Percentiles rank a stretch among this genome's conserved stretches.
Evolutionary conservation across 2,329 filamentous ascomycete species (phyloP).

Genomic region (Aspergillus tanneri): DNA sequence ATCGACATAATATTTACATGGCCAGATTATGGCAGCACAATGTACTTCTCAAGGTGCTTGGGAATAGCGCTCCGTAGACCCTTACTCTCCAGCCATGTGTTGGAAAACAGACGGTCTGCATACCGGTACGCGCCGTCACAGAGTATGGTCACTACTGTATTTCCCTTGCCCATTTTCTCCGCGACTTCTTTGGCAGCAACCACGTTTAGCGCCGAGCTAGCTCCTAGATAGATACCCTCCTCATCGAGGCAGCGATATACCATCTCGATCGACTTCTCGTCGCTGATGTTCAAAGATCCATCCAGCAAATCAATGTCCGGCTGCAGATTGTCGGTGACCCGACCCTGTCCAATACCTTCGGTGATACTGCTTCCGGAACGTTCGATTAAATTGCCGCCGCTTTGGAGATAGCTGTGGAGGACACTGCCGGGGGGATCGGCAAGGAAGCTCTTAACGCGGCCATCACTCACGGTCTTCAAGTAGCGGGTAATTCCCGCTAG

Average conservation of each 20-base stretch:
- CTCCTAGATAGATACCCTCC: conserved; percentile 91
- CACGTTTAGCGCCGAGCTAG: conserved; percentile 90
- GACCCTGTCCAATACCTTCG: conserved; percentile 94
- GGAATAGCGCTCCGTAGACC: conserved; percentile 78
- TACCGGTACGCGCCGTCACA: conserved; percentile 98
- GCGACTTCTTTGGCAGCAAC: conserved; percentile 93
- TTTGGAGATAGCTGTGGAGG: conserved; percentile 85
- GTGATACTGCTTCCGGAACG: conserved; percentile 85
- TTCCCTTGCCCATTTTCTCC: conserved; percentile 80
- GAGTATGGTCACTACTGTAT: conserved; percentile 89
- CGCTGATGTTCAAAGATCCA: conserved; percentile 77
- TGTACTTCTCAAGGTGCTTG: conserved; percentile 84
- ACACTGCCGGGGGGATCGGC: conserved; percentile 94
- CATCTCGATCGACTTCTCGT: conserved; percentile 97
- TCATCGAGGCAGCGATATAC: conserved; percentile 95
- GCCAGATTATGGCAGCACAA: conserved; percentile 69
- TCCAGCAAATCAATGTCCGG: conserved; percentile 83
- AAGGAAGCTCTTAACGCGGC: conserved; percentile 80
- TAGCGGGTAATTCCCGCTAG: conserved; percentile 85
- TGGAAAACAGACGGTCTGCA: conserved; percentile 87
- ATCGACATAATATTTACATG: conserved; percentile 10
- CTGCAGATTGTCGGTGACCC: conserved; percentile 89
- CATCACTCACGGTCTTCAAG: conserved; percentile 77
- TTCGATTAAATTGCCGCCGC: conserved; percentile 79
- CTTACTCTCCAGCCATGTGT: conserved; percentile 87